Percentiles rank a stretch among this genome's conserved stretches.
These are phyloP conservation scores for Phaeosphaeria sp. DNA, from an alignment of 2,329 filamentous ascomycete species.

Conservation along the genomic window DNA sequence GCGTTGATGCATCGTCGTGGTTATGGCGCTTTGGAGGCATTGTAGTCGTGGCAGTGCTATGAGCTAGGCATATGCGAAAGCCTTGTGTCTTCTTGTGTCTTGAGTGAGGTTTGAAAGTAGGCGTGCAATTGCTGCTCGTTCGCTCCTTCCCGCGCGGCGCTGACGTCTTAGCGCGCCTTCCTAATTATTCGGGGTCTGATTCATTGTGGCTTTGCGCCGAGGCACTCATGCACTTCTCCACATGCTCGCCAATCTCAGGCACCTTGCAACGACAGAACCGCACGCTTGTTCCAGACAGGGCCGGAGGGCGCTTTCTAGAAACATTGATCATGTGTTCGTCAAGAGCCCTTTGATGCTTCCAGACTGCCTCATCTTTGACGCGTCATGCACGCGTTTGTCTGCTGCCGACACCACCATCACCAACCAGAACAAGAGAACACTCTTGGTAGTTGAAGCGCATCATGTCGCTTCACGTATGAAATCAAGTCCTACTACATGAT, in stretches of 20 bases:
- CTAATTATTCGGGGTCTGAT: background rate
- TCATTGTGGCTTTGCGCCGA: background rate
- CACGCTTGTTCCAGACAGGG: background rate
- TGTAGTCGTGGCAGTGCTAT: constrained; percentile 9
- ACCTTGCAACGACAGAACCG: background rate
- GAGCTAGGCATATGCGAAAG: background rate
- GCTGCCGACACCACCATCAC: no score
- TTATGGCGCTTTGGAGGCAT: constrained; percentile 51
- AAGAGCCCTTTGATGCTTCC: background rate
- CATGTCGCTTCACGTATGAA: background rate
- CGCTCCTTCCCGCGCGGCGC: background rate
- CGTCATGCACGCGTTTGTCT: no score
- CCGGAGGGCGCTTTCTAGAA: background rate
- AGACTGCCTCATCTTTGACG: no score
- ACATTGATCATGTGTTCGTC: background rate
- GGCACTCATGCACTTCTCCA: background rate
- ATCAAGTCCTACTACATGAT: background rate
- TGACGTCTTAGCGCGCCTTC: background rate
- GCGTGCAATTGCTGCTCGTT: background rate
- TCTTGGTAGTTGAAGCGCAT: background rate
- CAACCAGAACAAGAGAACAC: no score
- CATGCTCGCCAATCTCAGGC: background rate
- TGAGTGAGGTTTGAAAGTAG: background rate
- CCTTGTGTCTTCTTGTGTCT: background rate
- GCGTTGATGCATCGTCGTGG: constrained; percentile 50